These are phyloP conservation scores for Karstenula rhodostoma DNA, from an alignment of 2,329 filamentous ascomycete genomes.

Conservation along the genomic window DNA sequence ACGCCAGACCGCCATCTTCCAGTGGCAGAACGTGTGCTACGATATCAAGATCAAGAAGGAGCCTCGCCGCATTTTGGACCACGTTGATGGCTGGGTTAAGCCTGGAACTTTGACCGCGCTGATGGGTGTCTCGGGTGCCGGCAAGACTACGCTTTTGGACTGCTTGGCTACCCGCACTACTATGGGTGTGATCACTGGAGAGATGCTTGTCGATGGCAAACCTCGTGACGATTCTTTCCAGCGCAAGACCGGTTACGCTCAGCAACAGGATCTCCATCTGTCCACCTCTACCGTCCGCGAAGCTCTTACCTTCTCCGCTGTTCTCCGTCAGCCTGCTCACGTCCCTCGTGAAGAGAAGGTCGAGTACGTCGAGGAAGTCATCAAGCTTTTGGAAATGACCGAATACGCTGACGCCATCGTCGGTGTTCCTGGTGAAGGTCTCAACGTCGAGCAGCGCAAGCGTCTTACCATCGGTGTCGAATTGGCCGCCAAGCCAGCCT, in stretches of 20 bases:
- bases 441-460: slow-evolving; percentile 70
- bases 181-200: slow-evolving; percentile 86
- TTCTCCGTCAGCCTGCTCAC: slow-evolving; percentile 81
- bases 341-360: slow-evolving; percentile 80
- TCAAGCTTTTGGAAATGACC: slow-evolving; percentile 89
- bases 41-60: slow-evolving; percentile 82
- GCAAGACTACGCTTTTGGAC: slow-evolving; percentile 90
- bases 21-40: slow-evolving; percentile 85
- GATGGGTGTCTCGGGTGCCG: slow-evolving; percentile 93
- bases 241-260: slow-evolving; percentile 89
- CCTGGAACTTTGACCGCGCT: slow-evolving; percentile 84
- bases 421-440: slow-evolving; percentile 86
- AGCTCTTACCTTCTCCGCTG: slow-evolving; percentile 83
- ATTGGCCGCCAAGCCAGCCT: slow-evolving; percentile 86
- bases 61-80: slow-evolving; percentile 76
- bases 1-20: slow-evolving; percentile 79
- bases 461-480: slow-evolving; percentile 96
- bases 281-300: slow-evolving; percentile 87
- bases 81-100: slow-evolving; percentile 93
- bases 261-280: slow-evolving; percentile 91
- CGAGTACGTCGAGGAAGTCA: slow-evolving; percentile 88
- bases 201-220: slow-evolving; percentile 82
- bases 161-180: slow-evolving; percentile 84
- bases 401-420: slow-evolving; percentile 90
- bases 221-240: slow-evolving; percentile 84